A percentile compares a stretch with the other conserved stretches of the same genome.
phyloP scores from a whole-genome alignment of 331 rosid species.

The Telfairia occidentalis region DNA sequence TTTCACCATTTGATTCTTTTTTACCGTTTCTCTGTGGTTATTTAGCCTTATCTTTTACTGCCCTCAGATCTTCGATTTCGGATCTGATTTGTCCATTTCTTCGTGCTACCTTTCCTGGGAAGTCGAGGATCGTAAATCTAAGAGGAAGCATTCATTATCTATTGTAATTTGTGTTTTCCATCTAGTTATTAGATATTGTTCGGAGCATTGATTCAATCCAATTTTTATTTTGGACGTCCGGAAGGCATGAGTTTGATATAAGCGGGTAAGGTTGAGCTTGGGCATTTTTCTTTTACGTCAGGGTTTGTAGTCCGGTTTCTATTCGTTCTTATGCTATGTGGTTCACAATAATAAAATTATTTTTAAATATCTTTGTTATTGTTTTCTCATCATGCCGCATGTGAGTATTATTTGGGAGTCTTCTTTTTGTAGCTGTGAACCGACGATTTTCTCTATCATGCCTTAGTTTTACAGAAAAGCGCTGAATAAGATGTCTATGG shows the following conservation, averaged over 20 bases:
- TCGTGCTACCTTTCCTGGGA: background rate
- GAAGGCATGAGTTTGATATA: background rate
- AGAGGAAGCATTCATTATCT: background rate
- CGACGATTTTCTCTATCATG: background rate
- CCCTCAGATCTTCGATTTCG: background rate
- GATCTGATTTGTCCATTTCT: constrained; percentile 7
- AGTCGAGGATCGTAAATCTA: background rate
- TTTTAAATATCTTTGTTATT: background rate
- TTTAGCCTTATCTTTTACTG: background rate
- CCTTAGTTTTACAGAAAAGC: constrained; percentile 11
- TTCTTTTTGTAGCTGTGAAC: background rate
- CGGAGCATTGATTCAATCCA: background rate
- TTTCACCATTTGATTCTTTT: background rate
- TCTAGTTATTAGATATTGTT: background rate
- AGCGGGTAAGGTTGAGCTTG: background rate
- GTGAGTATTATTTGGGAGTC: background rate
- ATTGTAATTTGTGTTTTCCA: background rate
- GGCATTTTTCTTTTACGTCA: background rate
- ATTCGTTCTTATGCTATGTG: background rate
- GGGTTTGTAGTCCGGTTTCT: background rate
- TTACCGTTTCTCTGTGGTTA: background rate
- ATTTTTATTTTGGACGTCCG: background rate
- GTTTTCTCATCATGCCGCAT: background rate
- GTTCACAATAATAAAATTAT: background rate
- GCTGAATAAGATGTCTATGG: constrained; percentile 35